These are phyloP conservation scores for Vigna reflexopilosa DNA, from an alignment of 306 rosid genomes.

Conservation along the genomic window DNA sequence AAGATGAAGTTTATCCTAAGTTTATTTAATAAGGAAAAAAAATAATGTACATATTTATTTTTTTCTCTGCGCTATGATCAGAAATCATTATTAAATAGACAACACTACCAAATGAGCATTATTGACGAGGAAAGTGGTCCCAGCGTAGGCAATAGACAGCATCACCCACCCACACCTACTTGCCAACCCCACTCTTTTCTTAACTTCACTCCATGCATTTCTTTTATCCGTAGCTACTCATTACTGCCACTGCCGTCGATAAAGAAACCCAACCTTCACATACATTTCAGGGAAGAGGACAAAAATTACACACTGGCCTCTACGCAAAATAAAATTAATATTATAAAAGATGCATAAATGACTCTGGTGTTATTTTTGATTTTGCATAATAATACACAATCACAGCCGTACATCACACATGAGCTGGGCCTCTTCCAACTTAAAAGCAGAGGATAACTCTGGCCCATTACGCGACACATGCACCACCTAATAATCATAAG, in stretches of 20 bases:
- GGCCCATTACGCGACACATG: conserved; percentile 45
- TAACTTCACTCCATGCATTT: background rate
- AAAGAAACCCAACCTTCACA: conserved; percentile 32
- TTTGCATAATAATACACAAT: conserved; percentile 47
- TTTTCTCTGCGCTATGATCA: conserved; percentile 21
- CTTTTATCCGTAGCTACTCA: background rate
- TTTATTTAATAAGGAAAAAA: background rate
- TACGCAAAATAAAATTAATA: too few species aligned
- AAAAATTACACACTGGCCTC: background rate
- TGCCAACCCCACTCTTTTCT: background rate
- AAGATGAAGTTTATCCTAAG: background rate
- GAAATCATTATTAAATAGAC: conserved; percentile 13
- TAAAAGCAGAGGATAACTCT: conserved; percentile 46
- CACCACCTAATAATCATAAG: conserved; percentile 41
- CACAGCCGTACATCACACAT: conserved; percentile 50
- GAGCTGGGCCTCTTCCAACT: conserved; percentile 47
- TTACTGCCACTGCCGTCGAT: background rate
- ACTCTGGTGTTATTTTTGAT: conserved; percentile 38
- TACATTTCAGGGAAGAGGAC: conserved; percentile 36
- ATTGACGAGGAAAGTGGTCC: conserved; percentile 42
- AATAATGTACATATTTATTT: background rate
- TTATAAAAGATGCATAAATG: conserved; percentile 11
- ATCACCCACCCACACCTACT: conserved; percentile 12
- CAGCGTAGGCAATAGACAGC: conserved; percentile 24
- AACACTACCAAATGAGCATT: conserved; percentile 15